Evolutionary conservation across 495 filamentous ascomycete genomes (phyloP), one percentile per base, ranked within the genome.

Genomic region (Podospora anserina): DNA sequence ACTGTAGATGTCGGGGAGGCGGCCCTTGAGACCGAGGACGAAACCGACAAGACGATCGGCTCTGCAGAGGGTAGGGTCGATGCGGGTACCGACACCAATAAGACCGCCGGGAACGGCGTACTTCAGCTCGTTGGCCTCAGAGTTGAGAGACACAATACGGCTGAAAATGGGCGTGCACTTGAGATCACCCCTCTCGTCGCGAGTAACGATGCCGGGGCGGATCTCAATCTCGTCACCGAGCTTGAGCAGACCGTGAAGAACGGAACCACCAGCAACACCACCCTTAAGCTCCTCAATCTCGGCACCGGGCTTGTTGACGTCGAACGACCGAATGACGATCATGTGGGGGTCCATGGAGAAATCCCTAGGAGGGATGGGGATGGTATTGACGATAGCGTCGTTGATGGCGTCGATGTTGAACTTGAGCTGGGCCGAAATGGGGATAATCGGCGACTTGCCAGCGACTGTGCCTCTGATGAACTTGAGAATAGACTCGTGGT

Each of bases 291-390:
- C 96, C 39, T 98, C 96, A 68, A 99, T 97, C 82, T 97, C 96
- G n/a, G 96, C 93, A 87, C 95, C 95, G 53, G 95, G 95, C 86
- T 99, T 99, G 88, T 99, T 99, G 72, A 99, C 96, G 75, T 99
- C 95, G 79, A 99, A 99, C 4, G 94, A 97, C 71, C 95, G 91
- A 78, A 99, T 99, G 74, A 98, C 89, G 74, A 99, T 99, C 92
- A 99, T 97, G 81, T 96, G 93, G 30, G 95, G 95, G 56, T 91
- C 90, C 70, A 89, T 88, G 66, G 88, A 85, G 84, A 98, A 98
- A 79, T 97, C 92, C 80, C 95, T 86, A 34, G 89, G 75, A 2
- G 95, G 95, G 23, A 98, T 89, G 20, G 96, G 96, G 69, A 99
- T 97, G 76, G 91, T 94, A 70, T 91, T 90, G 70, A 96, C 90